Evolutionary conservation across 805 yeast genomes (phyloP).

Genomic region (Starmerella etchellsii): DNA sequence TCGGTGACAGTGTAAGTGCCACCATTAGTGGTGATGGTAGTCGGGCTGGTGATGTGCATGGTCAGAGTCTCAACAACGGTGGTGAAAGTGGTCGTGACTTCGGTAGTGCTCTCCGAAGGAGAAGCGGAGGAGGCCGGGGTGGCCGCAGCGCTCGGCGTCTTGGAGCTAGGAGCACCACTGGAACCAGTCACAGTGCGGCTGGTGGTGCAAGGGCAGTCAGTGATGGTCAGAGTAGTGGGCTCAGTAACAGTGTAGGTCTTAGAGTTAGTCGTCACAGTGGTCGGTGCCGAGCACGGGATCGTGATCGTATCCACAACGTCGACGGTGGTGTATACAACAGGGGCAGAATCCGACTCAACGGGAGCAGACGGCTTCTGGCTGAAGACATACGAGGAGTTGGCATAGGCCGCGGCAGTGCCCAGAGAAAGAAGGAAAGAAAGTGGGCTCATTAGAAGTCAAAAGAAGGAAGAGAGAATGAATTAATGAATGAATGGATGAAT

Average conservation of each 20-base stretch:
- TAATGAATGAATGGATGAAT: neutral
- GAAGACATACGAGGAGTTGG: conserved; percentile 6
- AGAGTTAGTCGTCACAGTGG: conserved; percentile 38
- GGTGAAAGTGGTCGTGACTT: conserved; percentile 3
- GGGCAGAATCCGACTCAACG: neutral
- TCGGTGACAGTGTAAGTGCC: conserved; percentile 55
- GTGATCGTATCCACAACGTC: conserved; percentile 34
- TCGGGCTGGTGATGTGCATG: conserved; percentile 41
- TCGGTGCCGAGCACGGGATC: conserved; percentile 67
- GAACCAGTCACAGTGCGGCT: conserved; percentile 25
- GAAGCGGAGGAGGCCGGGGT: neutral
- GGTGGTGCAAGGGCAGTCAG: conserved; percentile 75
- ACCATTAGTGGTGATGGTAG: conserved; percentile 45
- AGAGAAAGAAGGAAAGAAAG: conserved; percentile 4
- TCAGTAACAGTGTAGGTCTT: conserved; percentile 38
- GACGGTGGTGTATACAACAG: conserved; percentile 7
- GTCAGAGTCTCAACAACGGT: conserved; percentile 21
- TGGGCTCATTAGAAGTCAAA: neutral
- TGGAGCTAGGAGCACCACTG: neutral
- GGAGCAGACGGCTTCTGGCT: conserved; percentile 1
- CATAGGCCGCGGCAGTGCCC: conserved; percentile 1
- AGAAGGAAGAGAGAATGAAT: neutral
- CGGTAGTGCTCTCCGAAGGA: neutral
- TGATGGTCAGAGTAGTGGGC: conserved; percentile 73
- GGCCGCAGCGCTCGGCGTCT: neutral